Evolutionary conservation across 768 basidiomycete genomes (phyloP), one percentile per base, ranked within the genome.

Genomic region (Grammothele lineata): DNA sequence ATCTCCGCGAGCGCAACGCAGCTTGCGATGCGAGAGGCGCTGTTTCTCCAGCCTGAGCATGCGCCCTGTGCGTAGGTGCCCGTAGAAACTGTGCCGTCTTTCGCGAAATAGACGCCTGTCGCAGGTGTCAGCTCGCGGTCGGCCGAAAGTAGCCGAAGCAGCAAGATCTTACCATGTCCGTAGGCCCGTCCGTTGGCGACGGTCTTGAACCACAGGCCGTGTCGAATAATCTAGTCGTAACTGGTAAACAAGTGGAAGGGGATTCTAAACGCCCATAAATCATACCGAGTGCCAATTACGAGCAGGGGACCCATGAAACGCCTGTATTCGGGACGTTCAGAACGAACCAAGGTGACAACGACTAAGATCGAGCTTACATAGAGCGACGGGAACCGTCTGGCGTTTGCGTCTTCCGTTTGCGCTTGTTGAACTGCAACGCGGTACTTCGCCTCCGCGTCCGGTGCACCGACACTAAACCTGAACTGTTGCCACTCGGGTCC

Each of bases 241-340:
- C 11, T 30, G 2, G 18, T 51, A 7, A 45, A 40, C 15, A 25
- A 22, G 5, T 5, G 24, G 5, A n/a, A 12, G n/a, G 10, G 5
- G 17, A 11, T 12, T 14, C 7, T 8, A 33, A n/a, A 22, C 23
- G 2, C 39, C 10, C 11, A 21, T 15, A 17, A 10, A 37, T 34
- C 71, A 24, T 62, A 83, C 83, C 21, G 82, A 82, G 60, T 86
- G 84, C 84, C 83, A 87, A 51, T 87, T 87, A 48, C 62, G 70
- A 22, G 80, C 55, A 1, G 79, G 70, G 2, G 81, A 83, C 1
- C 83, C 85, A 60, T 86, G 85, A 62, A 82, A 88, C 5, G 80
- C 85, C 79, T 83, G 15, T 23, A 33, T 43, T 15, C 34, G 32
- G 14, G 17, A 7, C 4, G 3, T 4, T 5, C 42, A 27, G 24